These are phyloP conservation scores for Magnaporthiopsis incrustans DNA, from an alignment of 2,329 filamentous ascomycete genomes.

Conservation along the genomic window DNA sequence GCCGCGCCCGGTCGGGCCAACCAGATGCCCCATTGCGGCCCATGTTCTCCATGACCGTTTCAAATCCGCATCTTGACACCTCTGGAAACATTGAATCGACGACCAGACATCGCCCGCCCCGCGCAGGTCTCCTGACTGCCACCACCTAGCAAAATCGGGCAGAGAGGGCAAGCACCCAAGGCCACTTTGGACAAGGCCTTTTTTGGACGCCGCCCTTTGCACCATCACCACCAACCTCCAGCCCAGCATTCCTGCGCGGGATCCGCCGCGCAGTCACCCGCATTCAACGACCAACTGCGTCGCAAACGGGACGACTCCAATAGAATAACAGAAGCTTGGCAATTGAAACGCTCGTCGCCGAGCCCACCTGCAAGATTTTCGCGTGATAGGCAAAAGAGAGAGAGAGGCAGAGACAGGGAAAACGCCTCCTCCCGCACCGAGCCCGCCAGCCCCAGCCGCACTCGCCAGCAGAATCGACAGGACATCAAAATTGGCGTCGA, in stretches of 20 bases:
- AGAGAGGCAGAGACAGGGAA: background rate
- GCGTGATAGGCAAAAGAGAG: background rate
- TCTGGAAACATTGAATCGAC: conserved; percentile 7
- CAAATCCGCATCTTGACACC: conserved; percentile 9
- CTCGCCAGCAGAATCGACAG: background rate
- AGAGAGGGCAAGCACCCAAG: background rate
- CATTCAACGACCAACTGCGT: background rate
- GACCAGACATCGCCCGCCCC: background rate
- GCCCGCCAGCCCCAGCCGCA: too few species aligned
- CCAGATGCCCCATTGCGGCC: conserved; percentile 2
- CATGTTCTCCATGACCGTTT: conserved; percentile 8
- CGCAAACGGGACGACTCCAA: background rate
- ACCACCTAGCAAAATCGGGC: background rate
- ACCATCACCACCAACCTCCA: background rate
- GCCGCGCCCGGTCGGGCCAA: conserved; percentile 7
- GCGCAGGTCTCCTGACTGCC: background rate
- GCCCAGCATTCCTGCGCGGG: background rate
- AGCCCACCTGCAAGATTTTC: background rate
- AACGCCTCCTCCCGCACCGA: background rate
- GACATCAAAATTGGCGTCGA: conserved; percentile 1
- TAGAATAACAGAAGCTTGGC: background rate
- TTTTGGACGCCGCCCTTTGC: background rate
- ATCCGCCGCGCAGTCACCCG: background rate
- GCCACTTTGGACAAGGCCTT: background rate
- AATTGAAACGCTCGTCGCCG: background rate